Percentiles rank a stretch among this genome's conserved stretches.
These are phyloP conservation scores for Coemansia sp. DNA, from an alignment of 192 early-diverging fungal genomes.

Conservation along the genomic window DNA sequence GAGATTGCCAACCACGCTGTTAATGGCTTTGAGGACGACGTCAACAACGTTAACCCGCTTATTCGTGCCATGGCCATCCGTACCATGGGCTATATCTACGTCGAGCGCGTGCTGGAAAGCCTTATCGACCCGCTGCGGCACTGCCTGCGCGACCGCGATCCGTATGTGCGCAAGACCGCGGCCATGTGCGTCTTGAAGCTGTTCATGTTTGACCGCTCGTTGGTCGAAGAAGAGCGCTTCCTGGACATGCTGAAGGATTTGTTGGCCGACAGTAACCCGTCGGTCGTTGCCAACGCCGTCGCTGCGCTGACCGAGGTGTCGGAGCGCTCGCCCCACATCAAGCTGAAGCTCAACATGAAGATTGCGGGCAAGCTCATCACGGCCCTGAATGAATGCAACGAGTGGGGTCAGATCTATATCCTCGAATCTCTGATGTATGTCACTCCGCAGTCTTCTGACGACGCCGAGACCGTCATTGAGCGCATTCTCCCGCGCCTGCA, in stretches of 20 bases:
- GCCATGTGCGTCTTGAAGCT: conserved; percentile 93
- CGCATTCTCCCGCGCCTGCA: conserved; percentile 84
- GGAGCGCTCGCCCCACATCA: conserved; percentile 77
- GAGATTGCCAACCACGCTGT: conserved; percentile 95
- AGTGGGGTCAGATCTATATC: conserved; percentile 97
- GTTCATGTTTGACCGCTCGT: conserved; percentile 75
- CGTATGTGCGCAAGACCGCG: conserved; percentile 95
- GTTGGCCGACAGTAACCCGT: conserved; percentile 84
- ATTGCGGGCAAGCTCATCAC: conserved; percentile 88
- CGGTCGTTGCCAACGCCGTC: conserved; percentile 94
- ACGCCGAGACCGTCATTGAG: conserved; percentile 89
- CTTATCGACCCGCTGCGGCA: conserved; percentile 87
- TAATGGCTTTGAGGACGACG: conserved; percentile 97
- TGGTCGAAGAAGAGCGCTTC: conserved; percentile 84
- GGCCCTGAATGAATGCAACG: conserved; percentile 93
- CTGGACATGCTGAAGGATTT: conserved; percentile 85
- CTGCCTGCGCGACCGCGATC: conserved; percentile 85
- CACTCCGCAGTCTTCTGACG: conserved; percentile 76
- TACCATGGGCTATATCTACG: conserved; percentile 97
- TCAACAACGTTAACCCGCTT: conserved; percentile 89
- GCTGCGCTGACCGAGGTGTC: conserved; percentile 92
- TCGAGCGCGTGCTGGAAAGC: conserved; percentile 92
- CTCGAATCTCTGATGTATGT: conserved; percentile 88
- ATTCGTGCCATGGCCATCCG: conserved; percentile 94
- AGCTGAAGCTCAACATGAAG: conserved; percentile 76